Conservation (phyloP, 805 yeast genomes). For the Candida patagonica region DNA sequence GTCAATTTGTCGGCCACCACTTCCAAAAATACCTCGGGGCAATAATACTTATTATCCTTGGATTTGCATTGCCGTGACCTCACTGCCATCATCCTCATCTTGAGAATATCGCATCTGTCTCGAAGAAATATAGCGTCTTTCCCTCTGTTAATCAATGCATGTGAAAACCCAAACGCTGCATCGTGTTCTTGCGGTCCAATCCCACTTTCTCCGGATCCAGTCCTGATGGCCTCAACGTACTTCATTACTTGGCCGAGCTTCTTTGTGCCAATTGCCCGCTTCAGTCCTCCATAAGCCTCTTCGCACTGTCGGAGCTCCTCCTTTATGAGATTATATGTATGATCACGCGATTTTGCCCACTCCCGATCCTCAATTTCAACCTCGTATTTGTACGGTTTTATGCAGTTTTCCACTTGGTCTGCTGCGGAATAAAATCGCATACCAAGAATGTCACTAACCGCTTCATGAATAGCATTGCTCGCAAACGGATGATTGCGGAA, state of each 20-base stretch:
- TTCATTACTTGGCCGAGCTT: conserved; percentile 77
- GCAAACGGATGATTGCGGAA: conserved; percentile 83
- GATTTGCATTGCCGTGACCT: conserved; percentile 66
- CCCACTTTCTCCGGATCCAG: conserved; percentile 8
- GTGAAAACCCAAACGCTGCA: conserved; percentile 80
- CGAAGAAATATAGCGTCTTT: conserved; percentile 71
- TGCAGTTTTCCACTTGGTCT: conserved; percentile 97
- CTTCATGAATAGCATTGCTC: conserved; percentile 68
- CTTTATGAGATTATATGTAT: conserved; percentile 58
- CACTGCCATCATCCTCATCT: conserved; percentile 67
- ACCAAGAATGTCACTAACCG: conserved; percentile 71
- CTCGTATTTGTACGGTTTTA: conserved; percentile 95
- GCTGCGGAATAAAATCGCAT: conserved; percentile 83
- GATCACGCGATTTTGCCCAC: conserved; percentile 77
- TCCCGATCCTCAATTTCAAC: conserved; percentile 94
- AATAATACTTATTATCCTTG: conserved; percentile 74
- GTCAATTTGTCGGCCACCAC: conserved; percentile 88
- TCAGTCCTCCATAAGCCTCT: conserved; percentile 47
- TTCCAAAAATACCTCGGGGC: conserved; percentile 91
- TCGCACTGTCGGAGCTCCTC: conserved; percentile 85
- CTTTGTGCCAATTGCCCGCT: conserved; percentile 68
- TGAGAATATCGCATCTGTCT: conserved; percentile 60
- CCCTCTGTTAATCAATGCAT: conserved; percentile 66
- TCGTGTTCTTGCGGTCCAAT: conserved; percentile 31
- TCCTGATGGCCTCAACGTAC: conserved; percentile 35